Percentiles rank a stretch among this genome's conserved stretches.
Evolutionary conservation across 176 grass and related monocot species (phyloP).

Genomic region (Oryza brachyantha): DNA sequence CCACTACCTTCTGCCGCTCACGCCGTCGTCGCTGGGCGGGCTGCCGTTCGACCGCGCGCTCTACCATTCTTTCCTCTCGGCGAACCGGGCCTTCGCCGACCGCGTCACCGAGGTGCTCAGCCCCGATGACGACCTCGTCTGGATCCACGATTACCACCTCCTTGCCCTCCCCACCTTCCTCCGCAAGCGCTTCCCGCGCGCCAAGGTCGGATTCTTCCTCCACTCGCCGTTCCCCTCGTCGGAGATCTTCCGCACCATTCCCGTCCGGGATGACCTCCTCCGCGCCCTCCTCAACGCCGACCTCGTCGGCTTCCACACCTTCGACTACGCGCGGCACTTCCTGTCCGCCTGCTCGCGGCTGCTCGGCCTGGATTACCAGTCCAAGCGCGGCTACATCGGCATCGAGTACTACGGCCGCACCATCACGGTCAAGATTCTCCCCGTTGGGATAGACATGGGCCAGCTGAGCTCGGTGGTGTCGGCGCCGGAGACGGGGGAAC

Average conservation of each 20-base stretch:
- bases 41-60: constrained; percentile 82
- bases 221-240: constrained; percentile 95
- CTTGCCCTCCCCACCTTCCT: constrained; percentile 89
- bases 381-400: constrained; percentile 89
- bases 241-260: constrained; percentile 92
- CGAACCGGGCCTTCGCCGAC: constrained; percentile 85
- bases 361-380: constrained; percentile 77
- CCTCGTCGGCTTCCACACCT: constrained; percentile 96
- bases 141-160: constrained; percentile 97
- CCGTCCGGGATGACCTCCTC: constrained; percentile 81
- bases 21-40: constrained; percentile 58
- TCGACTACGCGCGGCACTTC: constrained; percentile 95
- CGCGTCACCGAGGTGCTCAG: constrained; percentile 77
- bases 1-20: constrained; percentile 87
- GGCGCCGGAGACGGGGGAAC: constrained; percentile 50
- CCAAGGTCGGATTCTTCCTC: constrained; percentile 86
- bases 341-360: constrained; percentile 79
- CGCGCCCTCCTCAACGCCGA: constrained; percentile 90
- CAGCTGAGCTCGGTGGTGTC: constrained; percentile 74
- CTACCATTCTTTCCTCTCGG: constrained; percentile 91
- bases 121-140: constrained; percentile 87
- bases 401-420: constrained; percentile 96
- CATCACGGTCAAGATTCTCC: constrained; percentile 90
- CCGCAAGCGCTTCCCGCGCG: constrained; percentile 75
- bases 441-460: constrained; percentile 83